These are phyloP conservation scores for Haplosporangium sp. DNA, from an alignment of 371 early-diverging fungal genomes.

Conservation along the genomic window DNA sequence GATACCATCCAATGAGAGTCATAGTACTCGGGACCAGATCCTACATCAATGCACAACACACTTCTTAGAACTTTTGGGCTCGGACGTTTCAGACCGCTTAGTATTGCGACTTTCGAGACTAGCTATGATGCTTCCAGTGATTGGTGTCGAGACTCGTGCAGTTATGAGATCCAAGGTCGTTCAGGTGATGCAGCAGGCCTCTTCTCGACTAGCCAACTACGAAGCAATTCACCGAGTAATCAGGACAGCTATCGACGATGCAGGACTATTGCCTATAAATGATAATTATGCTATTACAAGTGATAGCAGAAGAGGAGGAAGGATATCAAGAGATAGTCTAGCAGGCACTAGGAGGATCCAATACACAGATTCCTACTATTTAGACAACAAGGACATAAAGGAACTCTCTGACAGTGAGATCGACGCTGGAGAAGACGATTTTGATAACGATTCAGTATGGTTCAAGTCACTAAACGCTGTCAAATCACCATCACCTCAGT, in stretches of 20 bases:
- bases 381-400: not conserved
- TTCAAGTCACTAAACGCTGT: slow-evolving; percentile 2
- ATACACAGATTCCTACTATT: slow-evolving; percentile 8
- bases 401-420: not conserved
- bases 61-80: slow-evolving; percentile 29
- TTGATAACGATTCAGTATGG: slow-evolving; percentile 12
- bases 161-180: slow-evolving; percentile 18
- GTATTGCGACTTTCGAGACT: slow-evolving; percentile 27
- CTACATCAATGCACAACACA: slow-evolving; percentile 41
- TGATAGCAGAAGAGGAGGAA: not conserved
- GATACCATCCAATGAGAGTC: not conserved
- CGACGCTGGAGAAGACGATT: not conserved
- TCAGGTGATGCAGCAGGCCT: slow-evolving; percentile 26
- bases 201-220: slow-evolving; percentile 19
- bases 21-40: slow-evolving; percentile 22
- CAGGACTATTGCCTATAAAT: slow-evolving; percentile 13
- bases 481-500: not conserved
- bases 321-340: not conserved
- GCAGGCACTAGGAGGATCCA: slow-evolving; percentile 1
- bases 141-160: slow-evolving; percentile 31
- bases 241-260: slow-evolving; percentile 36
- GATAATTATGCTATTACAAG: not conserved
- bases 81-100: slow-evolving; percentile 29
- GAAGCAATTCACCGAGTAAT: slow-evolving; percentile 24
- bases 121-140: slow-evolving; percentile 45